Evolutionary conservation across 768 basidiomycete genomes (phyloP).

Genomic region (Strobilomyces dryophilus): DNA sequence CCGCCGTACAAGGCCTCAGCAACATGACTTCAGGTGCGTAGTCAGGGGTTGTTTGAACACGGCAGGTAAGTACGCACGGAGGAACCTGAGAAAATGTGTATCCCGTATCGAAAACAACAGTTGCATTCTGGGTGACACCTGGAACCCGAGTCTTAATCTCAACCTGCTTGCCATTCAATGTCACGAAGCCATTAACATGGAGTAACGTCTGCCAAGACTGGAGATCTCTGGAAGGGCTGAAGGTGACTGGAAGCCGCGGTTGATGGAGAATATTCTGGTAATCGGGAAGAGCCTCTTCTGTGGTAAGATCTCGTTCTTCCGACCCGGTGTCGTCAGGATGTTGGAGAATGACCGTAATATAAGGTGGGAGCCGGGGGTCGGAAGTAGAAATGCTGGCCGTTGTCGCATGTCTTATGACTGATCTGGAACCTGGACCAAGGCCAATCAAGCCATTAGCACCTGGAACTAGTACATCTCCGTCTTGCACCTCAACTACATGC

Average conservation of each 20-base stretch:
- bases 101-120: conserved; percentile 65
- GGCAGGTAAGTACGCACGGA: conserved; percentile 29
- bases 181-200: conserved; percentile 58
- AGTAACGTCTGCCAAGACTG: conserved; percentile 67
- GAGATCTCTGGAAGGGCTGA: conserved; percentile 33
- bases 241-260: conserved; percentile 47
- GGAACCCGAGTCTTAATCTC: conserved; percentile 43
- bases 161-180: conserved; percentile 53
- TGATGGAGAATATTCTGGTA: conserved; percentile 47
- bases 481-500: conserved; percentile 18
- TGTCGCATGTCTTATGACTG: conserved; percentile 38
- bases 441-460: conserved; percentile 41
- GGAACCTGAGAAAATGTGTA: conserved; percentile 65
- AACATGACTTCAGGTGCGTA: conserved; percentile 35
- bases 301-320: conserved; percentile 51
- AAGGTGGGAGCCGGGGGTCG: conserved; percentile 54
- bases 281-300: conserved; percentile 54
- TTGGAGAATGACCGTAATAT: conserved; percentile 59
- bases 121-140: conserved; percentile 42
- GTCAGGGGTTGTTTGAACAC: conserved; percentile 13
- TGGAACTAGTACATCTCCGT: background rate
- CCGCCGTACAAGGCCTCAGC: conserved; percentile 58
- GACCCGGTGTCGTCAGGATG: conserved; percentile 47
- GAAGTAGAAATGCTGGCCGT: conserved; percentile 58
- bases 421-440: conserved; percentile 58